These are phyloP conservation scores for Arthrobotrys musiformis DNA, from an alignment of 2,329 filamentous ascomycete genomes.

Conservation along the genomic window DNA sequence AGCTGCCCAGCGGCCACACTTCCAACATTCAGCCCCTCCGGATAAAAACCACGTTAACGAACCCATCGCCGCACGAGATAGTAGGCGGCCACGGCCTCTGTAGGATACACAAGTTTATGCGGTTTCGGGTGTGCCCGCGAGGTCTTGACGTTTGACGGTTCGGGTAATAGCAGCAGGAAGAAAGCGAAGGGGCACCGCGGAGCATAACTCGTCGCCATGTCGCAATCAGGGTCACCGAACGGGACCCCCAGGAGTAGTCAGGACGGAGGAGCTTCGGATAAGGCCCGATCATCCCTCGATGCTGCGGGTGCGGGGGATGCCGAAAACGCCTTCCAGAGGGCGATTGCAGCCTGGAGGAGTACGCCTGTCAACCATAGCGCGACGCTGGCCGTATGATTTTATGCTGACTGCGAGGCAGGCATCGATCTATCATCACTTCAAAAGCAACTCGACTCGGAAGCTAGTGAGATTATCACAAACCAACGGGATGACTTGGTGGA, in stretches of 20 bases:
- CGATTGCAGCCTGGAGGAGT: constrained; percentile 97
- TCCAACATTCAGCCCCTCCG: constrained; percentile 37
- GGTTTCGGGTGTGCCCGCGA: neutral
- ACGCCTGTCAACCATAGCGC: constrained; percentile 60
- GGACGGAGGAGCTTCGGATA: constrained; percentile 45
- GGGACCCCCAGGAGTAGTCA: constrained; percentile 52
- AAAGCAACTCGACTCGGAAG: constrained; percentile 86
- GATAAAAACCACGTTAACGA: neutral
- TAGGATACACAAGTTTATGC: constrained; percentile 9
- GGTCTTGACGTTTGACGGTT: constrained; percentile 21
- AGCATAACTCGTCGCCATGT: constrained; percentile 28
- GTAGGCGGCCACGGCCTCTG: neutral
- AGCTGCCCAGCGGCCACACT: constrained; percentile 39
- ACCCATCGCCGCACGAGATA: constrained; percentile 19
- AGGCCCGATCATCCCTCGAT: constrained; percentile 47
- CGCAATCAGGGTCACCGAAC: constrained; percentile 50
- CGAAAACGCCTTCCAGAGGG: constrained; percentile 93
- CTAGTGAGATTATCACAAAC: constrained; percentile 92
- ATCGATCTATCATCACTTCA: constrained; percentile 88
- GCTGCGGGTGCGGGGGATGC: constrained; percentile 21
- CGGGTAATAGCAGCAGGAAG: neutral
- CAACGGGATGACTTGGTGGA: constrained; percentile 96
- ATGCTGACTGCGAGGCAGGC: constrained; percentile 67
- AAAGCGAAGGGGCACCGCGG: neutral
- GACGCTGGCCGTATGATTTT: constrained; percentile 41